phyloP scores from a whole-genome alignment of 2,329 filamentous ascomycete genomes.

The Nothophoma quercina region DNA sequence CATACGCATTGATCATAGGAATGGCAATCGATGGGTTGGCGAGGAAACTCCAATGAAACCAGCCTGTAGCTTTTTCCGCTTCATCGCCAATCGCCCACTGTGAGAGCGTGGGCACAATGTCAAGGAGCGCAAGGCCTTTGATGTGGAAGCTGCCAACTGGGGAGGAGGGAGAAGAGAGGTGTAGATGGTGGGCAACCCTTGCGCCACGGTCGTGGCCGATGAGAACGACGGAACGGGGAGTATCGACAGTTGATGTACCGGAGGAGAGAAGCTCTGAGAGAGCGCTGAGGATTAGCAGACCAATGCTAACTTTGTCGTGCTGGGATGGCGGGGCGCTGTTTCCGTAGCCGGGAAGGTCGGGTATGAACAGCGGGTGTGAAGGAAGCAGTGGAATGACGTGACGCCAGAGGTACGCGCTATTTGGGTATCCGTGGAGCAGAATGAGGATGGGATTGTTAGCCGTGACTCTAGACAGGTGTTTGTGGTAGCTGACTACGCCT shows the following conservation, averaged over 20 bases:
- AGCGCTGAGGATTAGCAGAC: conserved; percentile 30
- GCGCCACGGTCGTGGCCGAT: conserved; percentile 66
- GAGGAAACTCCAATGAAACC: conserved; percentile 68
- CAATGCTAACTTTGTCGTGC: conserved; percentile 40
- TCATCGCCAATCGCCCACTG: conserved; percentile 59
- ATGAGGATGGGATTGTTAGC: conserved; percentile 38
- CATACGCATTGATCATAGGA: conserved; percentile 56
- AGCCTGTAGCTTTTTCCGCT: conserved; percentile 50
- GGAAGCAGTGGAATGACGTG: conserved; percentile 40
- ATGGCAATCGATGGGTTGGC: conserved; percentile 62
- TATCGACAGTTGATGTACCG: not conserved
- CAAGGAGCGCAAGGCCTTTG: conserved; percentile 33
- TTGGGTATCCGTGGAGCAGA: conserved; percentile 43
- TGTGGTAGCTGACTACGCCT: conserved; percentile 34
- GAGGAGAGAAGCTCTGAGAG: conserved; percentile 26
- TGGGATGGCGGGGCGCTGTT: conserved; percentile 28
- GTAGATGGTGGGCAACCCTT: conserved; percentile 61
- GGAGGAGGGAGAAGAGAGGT: conserved; percentile 54
- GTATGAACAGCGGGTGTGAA: conserved; percentile 35
- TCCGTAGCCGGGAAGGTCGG: conserved; percentile 44
- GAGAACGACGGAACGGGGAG: conserved; percentile 46
- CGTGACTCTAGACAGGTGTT: conserved; percentile 25
- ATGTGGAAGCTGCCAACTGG: conserved; percentile 47
- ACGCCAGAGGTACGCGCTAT: conserved; percentile 42
- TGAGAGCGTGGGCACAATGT: conserved; percentile 59